These are phyloP conservation scores for Larix kaempferi DNA, from an alignment of 75 land plant species.

Conservation along the genomic window DNA sequence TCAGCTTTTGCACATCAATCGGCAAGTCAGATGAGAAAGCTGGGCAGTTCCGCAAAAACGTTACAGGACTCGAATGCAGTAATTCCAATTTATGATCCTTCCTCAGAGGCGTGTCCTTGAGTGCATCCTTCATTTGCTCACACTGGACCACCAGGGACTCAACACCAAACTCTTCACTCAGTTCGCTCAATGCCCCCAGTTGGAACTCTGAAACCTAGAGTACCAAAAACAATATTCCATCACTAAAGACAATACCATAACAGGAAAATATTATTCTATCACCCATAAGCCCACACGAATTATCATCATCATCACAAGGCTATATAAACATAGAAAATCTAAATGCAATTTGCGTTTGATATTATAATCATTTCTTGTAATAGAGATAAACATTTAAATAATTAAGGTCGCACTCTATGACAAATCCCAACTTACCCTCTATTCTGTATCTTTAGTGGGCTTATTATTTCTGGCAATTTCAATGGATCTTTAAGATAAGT, in stretches of 20 bases:
- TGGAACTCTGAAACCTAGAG: conserved; percentile 54
- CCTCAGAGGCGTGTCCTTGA: conserved; percentile 39
- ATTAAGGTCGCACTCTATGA: no score
- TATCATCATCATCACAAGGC: not conserved
- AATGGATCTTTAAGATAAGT: no score
- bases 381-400: no score
- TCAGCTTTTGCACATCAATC: conserved; percentile 40
- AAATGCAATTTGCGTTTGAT: not conserved
- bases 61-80: conserved; percentile 14
- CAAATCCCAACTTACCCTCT: no score
- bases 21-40: conserved; percentile 52
- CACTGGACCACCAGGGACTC: conserved; percentile 49
- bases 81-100: conserved; percentile 39
- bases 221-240: not conserved
- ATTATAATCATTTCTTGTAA: no score
- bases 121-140: conserved; percentile 37
- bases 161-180: conserved; percentile 63
- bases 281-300: not conserved
- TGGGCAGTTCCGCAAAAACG: not conserved
- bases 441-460: no score
- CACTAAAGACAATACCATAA: not conserved
- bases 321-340: not conserved
- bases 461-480: no score
- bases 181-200: conserved; percentile 43
- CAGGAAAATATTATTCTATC: not conserved